phyloP scores from a whole-genome alignment of 148 eudicot genomes.

The Selenicereus undatus region DNA sequence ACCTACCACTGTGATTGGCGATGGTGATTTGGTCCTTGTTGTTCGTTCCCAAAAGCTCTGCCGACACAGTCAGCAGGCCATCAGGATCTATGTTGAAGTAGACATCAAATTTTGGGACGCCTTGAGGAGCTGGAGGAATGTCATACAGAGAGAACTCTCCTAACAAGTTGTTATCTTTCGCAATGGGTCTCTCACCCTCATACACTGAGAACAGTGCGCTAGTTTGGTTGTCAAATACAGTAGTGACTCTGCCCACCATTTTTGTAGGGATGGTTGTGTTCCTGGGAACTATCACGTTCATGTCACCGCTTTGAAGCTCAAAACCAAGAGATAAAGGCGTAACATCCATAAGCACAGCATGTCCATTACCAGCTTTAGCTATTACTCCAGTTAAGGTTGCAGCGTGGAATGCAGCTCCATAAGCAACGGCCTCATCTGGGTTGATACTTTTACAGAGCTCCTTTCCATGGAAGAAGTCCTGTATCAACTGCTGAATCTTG shows the following conservation, averaged over 20 bases:
- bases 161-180: slow-evolving; percentile 18
- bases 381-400: slow-evolving; percentile 11
- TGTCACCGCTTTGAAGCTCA: background rate
- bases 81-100: slow-evolving; percentile 13
- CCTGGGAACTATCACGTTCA: background rate
- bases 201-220: background rate
- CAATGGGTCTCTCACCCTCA: slow-evolving; percentile 18
- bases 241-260: background rate
- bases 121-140: slow-evolving; percentile 15
- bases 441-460: slow-evolving; percentile 4
- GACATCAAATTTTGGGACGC: background rate
- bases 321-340: slow-evolving; percentile 22
- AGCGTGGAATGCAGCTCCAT: slow-evolving; percentile 23
- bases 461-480: background rate
- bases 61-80: background rate
- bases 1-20: slow-evolving; percentile 9
- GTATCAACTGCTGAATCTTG: background rate
- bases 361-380: background rate
- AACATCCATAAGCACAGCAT: slow-evolving; percentile 5
- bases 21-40: slow-evolving; percentile 8
- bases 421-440: slow-evolving; percentile 23
- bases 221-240: background rate
- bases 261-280: slow-evolving; percentile 14
- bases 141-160: background rate
- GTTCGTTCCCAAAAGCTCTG: background rate